These are phyloP conservation scores for Acmispon strigosus DNA, from an alignment of 306 rosid species.

Conservation along the genomic window DNA sequence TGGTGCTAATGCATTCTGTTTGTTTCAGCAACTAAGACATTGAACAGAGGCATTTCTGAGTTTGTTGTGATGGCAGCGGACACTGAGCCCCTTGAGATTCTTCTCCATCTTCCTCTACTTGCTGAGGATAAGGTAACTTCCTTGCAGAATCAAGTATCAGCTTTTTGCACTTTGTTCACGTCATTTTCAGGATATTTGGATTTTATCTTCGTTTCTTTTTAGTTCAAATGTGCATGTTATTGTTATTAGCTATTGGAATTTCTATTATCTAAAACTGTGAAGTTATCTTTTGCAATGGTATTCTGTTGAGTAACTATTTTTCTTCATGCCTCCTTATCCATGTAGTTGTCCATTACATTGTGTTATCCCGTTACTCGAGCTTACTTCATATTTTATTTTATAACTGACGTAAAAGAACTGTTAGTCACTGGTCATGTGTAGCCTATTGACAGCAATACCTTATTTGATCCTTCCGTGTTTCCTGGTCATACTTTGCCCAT, in stretches of 20 bases:
- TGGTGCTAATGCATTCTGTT: not conserved
- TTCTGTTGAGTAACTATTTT: too few species aligned
- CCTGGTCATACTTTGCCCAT: not conserved
- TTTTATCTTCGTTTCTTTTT: too few species aligned
- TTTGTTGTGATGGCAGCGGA: slow-evolving; percentile 89
- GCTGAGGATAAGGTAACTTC: slow-evolving; percentile 82
- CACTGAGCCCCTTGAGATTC: slow-evolving; percentile 88
- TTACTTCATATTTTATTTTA: not conserved
- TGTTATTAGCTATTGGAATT: not conserved
- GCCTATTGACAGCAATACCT: not conserved
- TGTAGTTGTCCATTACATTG: not conserved
- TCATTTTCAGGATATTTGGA: too few species aligned
- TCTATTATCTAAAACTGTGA: not conserved
- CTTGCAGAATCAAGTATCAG: not conserved
- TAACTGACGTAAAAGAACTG: not conserved
- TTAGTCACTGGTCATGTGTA: not conserved
- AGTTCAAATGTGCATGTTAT: not conserved
- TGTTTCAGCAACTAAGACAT: slow-evolving; percentile 79
- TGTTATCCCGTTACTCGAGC: not conserved
- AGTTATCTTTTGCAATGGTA: not conserved
- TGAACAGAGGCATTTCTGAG: slow-evolving; percentile 91
- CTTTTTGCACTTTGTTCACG: too few species aligned
- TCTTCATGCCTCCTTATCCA: too few species aligned
- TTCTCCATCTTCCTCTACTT: slow-evolving; percentile 83
- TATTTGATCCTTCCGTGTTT: not conserved